Evolutionary conservation across 2,329 filamentous ascomycete genomes (phyloP).

Genomic region (Penicillium corylophilum): DNA sequence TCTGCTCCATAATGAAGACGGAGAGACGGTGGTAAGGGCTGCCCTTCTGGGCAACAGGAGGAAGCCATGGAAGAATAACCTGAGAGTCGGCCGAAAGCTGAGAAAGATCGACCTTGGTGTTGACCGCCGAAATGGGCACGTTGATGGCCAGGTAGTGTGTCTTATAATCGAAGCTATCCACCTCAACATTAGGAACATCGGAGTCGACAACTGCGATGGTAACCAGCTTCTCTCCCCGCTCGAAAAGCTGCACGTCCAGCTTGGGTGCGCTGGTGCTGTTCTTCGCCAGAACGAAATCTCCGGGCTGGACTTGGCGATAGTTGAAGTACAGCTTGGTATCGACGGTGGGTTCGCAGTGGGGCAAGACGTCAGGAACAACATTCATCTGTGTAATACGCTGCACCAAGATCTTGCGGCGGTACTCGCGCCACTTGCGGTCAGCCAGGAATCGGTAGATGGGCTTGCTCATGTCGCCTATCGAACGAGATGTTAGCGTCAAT

Average conservation of each 20-base stretch:
- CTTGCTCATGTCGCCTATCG: conserved; percentile 87
- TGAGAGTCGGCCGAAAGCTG: conserved; percentile 61
- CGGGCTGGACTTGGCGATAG: conserved; percentile 67
- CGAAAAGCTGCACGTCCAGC: conserved; percentile 81
- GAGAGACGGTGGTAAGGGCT: conserved; percentile 86
- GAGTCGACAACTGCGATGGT: conserved; percentile 84
- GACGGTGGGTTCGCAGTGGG: conserved; percentile 71
- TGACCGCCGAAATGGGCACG: conserved; percentile 61
- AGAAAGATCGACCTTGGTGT: conserved; percentile 64
- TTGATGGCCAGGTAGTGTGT: conserved; percentile 86
- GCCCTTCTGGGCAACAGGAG: conserved; percentile 85
- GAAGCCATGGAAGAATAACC: conserved; percentile 75
- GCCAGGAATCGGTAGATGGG: conserved; percentile 92
- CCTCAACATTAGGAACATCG: conserved; percentile 78
- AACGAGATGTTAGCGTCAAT: conserved; percentile 20
- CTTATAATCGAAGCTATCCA: conserved; percentile 73
- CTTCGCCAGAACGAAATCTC: conserved; percentile 72
- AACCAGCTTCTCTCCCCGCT: conserved; percentile 75
- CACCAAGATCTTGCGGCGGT: conserved; percentile 73
- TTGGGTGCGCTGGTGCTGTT: conserved; percentile 72
- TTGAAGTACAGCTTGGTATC: conserved; percentile 83
- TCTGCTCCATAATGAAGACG: conserved; percentile 80
- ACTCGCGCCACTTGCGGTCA: conserved; percentile 80
- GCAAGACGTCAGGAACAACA: conserved; percentile 83
- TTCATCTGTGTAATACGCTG: conserved; percentile 86